Percentiles rank a stretch among this genome's conserved stretches.
Evolutionary conservation across 1,139 yeast species (phyloP).

Genomic region (Pichia sp.): DNA sequence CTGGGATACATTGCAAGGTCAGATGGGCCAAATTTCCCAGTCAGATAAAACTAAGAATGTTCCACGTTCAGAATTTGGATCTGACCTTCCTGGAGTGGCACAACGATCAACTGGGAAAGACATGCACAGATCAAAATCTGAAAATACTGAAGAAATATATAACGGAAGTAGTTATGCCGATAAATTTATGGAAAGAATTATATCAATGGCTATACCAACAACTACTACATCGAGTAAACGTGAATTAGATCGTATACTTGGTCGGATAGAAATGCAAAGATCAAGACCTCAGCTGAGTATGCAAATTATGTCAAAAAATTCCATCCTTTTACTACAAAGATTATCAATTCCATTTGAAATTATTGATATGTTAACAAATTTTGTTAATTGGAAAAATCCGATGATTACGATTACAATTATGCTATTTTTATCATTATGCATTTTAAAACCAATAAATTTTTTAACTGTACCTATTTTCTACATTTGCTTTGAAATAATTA

Average conservation of each 20-base stretch:
- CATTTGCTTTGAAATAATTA: constrained; percentile 50
- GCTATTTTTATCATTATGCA: constrained; percentile 48
- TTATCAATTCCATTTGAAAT: constrained; percentile 54
- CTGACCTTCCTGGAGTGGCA: too few species aligned
- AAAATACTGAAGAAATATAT: too few species aligned
- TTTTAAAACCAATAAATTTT: constrained; percentile 57
- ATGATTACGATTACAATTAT: constrained; percentile 55
- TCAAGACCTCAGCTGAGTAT: constrained; percentile 65
- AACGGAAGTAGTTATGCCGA: constrained; percentile 41
- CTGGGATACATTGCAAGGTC: constrained; percentile 2
- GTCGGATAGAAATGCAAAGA: constrained; percentile 53
- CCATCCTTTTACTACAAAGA: constrained; percentile 60
- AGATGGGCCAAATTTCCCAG: background rate
- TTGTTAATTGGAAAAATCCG: constrained; percentile 62
- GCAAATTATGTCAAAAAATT: constrained; percentile 62
- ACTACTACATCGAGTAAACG: constrained; percentile 37
- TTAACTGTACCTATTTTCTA: constrained; percentile 49
- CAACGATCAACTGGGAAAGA: too few species aligned
- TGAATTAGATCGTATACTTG: constrained; percentile 36
- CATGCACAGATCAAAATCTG: too few species aligned
- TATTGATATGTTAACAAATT: constrained; percentile 48
- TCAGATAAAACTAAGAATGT: too few species aligned
- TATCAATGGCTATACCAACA: constrained; percentile 67
- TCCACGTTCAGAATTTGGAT: too few species aligned
- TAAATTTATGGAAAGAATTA: constrained; percentile 60